Evolutionary conservation across 2,329 filamentous ascomycete species (phyloP).

Genomic region (Arthrobotrys musiformis): DNA sequence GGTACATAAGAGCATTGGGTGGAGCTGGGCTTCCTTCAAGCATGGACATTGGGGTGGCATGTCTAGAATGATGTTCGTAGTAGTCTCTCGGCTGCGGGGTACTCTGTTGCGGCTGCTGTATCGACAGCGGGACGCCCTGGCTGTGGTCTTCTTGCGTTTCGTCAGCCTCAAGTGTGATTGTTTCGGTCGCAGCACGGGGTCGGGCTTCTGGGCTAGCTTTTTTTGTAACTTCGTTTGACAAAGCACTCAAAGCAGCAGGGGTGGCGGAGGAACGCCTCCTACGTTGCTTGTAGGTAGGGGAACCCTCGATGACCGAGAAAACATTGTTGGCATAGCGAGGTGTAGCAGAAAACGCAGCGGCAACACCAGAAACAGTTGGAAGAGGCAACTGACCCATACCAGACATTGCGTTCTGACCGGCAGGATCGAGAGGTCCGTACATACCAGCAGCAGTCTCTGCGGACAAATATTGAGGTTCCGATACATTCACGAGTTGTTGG

Average conservation of each 20-base stretch:
- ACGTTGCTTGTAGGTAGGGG: slow-evolving; percentile 97
- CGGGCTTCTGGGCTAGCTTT: slow-evolving; percentile 81
- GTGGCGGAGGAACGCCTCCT: slow-evolving; percentile 93
- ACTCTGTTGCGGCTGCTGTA: slow-evolving; percentile 63
- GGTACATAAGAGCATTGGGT: slow-evolving; percentile 75
- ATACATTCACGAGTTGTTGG: slow-evolving; percentile 83
- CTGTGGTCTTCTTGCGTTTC: slow-evolving; percentile 56
- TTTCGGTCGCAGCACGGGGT: slow-evolving; percentile 82
- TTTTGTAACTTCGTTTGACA: slow-evolving; percentile 70
- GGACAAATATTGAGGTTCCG: slow-evolving; percentile 95
- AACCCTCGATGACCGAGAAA: slow-evolving; percentile 96
- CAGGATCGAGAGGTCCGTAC: slow-evolving; percentile 92
- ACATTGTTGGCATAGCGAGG: slow-evolving; percentile 80
- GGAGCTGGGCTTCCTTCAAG: slow-evolving; percentile 83
- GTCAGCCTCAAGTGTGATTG: slow-evolving; percentile 65
- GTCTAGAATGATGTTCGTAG: slow-evolving; percentile 79
- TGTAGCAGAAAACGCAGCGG: slow-evolving; percentile 72
- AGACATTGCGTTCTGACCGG: slow-evolving; percentile 79
- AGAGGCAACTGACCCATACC: slow-evolving; percentile 88
- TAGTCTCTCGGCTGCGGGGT: slow-evolving; percentile 82
- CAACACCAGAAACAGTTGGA: slow-evolving; percentile 76
- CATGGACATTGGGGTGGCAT: slow-evolving; percentile 83
- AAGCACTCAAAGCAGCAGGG: slow-evolving; percentile 73
- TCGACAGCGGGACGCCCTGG: slow-evolving; percentile 50
- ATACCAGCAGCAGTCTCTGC: slow-evolving; percentile 92